Conservation (phyloP, 805 yeast species). For the Metschnikowia orientalis region DNA sequence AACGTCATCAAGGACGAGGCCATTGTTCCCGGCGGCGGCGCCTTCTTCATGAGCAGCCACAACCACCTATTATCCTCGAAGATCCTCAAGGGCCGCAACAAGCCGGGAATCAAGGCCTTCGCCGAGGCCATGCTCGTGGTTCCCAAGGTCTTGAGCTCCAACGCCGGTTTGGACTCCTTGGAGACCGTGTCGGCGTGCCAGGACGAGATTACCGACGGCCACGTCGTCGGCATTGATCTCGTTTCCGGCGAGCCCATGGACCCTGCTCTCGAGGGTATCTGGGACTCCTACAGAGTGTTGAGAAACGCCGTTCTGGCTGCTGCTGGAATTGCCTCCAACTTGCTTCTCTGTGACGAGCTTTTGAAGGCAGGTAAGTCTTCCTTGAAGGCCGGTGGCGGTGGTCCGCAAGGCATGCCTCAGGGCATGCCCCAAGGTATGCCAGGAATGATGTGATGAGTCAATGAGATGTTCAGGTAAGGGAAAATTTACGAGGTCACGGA, state of each 20-base stretch:
- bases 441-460: conserved; percentile 14
- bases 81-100: conserved; percentile 73
- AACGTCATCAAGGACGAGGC: conserved; percentile 82
- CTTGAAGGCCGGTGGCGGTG: conserved; percentile 49
- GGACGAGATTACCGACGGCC: conserved; percentile 79
- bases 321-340: conserved; percentile 88
- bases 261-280: conserved; percentile 88
- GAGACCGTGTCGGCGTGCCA: conserved; percentile 86
- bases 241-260: conserved; percentile 93
- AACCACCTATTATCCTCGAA: conserved; percentile 53
- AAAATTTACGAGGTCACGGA: too few species aligned
- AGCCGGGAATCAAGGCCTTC: conserved; percentile 89
- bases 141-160: conserved; percentile 88
- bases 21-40: conserved; percentile 96
- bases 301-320: conserved; percentile 92
- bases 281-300: conserved; percentile 93
- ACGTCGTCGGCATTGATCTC: conserved; percentile 86
- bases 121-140: conserved; percentile 86
- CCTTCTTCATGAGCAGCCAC: conserved; percentile 82
- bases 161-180: conserved; percentile 90
- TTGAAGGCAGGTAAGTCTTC: conserved; percentile 96
- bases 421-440: conserved; percentile 22
- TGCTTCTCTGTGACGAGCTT: conserved; percentile 91
- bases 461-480: too few species aligned
- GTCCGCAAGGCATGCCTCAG: conserved; percentile 15